These are phyloP conservation scores for Lachancea sp. DNA, from an alignment of 805 yeast species.

Conservation along the genomic window DNA sequence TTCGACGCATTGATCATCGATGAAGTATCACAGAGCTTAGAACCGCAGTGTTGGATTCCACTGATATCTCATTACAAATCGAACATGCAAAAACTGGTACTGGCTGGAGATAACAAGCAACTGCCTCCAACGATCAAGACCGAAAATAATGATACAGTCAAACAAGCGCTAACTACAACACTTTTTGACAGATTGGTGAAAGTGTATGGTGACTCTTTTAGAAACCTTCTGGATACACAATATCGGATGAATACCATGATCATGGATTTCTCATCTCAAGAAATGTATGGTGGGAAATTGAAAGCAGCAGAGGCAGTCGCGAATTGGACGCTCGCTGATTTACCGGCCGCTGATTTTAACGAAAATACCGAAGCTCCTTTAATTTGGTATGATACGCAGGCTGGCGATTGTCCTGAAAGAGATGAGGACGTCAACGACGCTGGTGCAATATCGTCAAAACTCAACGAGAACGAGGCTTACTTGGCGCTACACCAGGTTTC, in stretches of 20 bases:
- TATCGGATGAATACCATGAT: constrained; percentile 80
- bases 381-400: constrained; percentile 91
- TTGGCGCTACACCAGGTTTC: constrained; percentile 54
- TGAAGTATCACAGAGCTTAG: constrained; percentile 90
- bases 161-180: constrained; percentile 51
- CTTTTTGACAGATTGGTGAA: constrained; percentile 73
- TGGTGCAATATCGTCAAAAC: constrained; percentile 47
- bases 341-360: constrained; percentile 42
- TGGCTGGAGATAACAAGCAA: constrained; percentile 93
- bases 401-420: constrained; percentile 71
- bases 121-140: constrained; percentile 85
- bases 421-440: constrained; percentile 33
- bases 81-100: constrained; percentile 47
- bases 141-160: constrained; percentile 36
- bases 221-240: constrained; percentile 63
- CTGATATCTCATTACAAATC: constrained; percentile 55
- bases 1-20: constrained; percentile 85
- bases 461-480: constrained; percentile 68
- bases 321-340: constrained; percentile 45
- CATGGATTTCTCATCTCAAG: constrained; percentile 69
- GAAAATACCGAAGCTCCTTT: constrained; percentile 54
- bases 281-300: constrained; percentile 57
- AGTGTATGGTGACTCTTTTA: constrained; percentile 41
- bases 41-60: constrained; percentile 97
- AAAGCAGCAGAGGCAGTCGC: constrained; percentile 57